Percentiles rank a stretch among this genome's conserved stretches.
phyloP scores from a whole-genome alignment of 257 asterid genomes.

The Salvia splendens region DNA sequence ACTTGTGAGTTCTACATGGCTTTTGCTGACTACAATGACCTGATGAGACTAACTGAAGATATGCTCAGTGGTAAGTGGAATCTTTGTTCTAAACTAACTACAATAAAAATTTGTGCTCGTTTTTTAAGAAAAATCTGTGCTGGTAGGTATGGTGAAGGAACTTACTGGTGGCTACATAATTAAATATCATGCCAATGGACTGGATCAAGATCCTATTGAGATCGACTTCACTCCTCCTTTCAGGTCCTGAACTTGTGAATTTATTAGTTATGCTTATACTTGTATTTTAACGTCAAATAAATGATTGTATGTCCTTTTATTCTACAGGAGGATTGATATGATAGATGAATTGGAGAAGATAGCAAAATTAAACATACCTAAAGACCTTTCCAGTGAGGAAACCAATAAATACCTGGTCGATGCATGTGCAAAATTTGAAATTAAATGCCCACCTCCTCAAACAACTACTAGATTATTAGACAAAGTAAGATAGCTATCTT shows the following conservation, averaged over 20 bases:
- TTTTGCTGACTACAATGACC: constrained; percentile 84
- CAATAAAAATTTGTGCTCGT: neutral
- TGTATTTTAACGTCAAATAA: neutral
- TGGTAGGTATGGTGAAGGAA: constrained; percentile 86
- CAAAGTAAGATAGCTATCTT: constrained; percentile 48
- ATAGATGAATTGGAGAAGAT: constrained; percentile 82
- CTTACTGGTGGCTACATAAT: constrained; percentile 85
- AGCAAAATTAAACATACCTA: constrained; percentile 76
- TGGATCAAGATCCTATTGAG: constrained; percentile 73
- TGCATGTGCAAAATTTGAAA: constrained; percentile 72
- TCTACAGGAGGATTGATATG: constrained; percentile 85
- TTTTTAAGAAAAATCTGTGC: constrained; percentile 5
- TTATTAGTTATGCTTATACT: neutral
- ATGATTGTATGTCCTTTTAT: constrained; percentile 3
- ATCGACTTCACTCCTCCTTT: constrained; percentile 96
- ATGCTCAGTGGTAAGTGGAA: constrained; percentile 67
- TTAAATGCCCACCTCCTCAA: constrained; percentile 90
- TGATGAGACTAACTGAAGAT: constrained; percentile 79
- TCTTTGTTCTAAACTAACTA: constrained; percentile 32
- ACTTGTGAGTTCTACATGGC: constrained; percentile 97
- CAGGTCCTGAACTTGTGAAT: constrained; percentile 49
- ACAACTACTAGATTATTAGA: constrained; percentile 87
- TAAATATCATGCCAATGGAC: constrained; percentile 83
- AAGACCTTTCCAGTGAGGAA: constrained; percentile 77
- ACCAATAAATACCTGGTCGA: constrained; percentile 71